These are phyloP conservation scores for sunflower (Helianthus annuus) DNA, from an alignment of 129 eudicot genomes.

Conservation along the genomic window HanXRQr2.0-SUNRISE NC_035438.2:102514053-102514552, in stretches of 20 bases:
- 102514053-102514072: conserved; percentile 72
- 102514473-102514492: conserved; percentile 53
- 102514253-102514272: conserved; percentile 82
- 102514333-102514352: conserved; percentile 74
- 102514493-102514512: conserved; percentile 53
- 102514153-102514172: conserved; percentile 75
- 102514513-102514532: conserved; percentile 52
- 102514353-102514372: conserved; percentile 62
- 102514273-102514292: conserved; percentile 48
- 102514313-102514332: conserved; percentile 67
- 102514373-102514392: conserved; percentile 55
- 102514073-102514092: conserved; percentile 82
- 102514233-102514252: conserved; percentile 74
- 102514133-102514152: conserved; percentile 66
- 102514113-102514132: conserved; percentile 85
- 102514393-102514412: conserved; percentile 75
- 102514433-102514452: conserved; percentile 74
- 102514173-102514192: conserved; percentile 68
- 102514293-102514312: conserved; percentile 38
- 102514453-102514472: conserved; percentile 69
- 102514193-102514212: conserved; percentile 71
- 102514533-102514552: conserved; percentile 40
- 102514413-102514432: conserved; percentile 57
- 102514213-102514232: conserved; percentile 72
- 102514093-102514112: conserved; percentile 93